Percentiles rank a stretch among this genome's conserved stretches.
Evolutionary conservation across 2,329 filamentous ascomycete genomes (phyloP).

Genomic region (Aspergillus sp.): DNA sequence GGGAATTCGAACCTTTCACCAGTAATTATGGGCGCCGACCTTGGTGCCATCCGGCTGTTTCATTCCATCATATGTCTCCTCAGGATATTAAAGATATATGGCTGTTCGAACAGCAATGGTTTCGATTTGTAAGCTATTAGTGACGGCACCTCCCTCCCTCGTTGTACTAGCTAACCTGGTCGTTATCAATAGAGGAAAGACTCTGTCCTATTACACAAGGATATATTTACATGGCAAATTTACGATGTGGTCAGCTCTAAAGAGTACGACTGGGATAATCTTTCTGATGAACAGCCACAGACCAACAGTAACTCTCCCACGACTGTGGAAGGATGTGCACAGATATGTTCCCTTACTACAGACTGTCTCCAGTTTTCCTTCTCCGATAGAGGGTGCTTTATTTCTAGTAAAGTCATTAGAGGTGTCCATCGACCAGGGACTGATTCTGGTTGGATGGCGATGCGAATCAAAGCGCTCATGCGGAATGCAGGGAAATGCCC

Average conservation of each 20-base stretch:
- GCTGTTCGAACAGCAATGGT: slow-evolving; percentile 27
- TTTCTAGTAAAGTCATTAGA: slow-evolving; percentile 23
- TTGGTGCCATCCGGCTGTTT: slow-evolving; percentile 29
- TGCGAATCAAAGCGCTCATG: slow-evolving; percentile 23
- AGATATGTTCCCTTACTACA: slow-evolving; percentile 21
- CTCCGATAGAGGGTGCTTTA: slow-evolving; percentile 14
- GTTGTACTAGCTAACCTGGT: background rate
- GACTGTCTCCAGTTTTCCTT: slow-evolving; percentile 30
- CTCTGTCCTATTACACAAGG: slow-evolving; percentile 17
- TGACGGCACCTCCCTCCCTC: background rate
- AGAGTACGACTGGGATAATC: slow-evolving; percentile 14
- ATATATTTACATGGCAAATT: slow-evolving; percentile 23
- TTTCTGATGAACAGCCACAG: slow-evolving; percentile 16
- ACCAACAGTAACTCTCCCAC: background rate
- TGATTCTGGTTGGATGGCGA: slow-evolving; percentile 27
- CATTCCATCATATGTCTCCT: slow-evolving; percentile 30
- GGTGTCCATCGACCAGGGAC: slow-evolving; percentile 14
- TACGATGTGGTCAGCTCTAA: slow-evolving; percentile 12
- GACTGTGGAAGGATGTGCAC: slow-evolving; percentile 20
- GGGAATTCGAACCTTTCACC: slow-evolving; percentile 26
- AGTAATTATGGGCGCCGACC: slow-evolving; percentile 17
- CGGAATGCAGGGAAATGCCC: slow-evolving; percentile 22
- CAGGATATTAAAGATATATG: slow-evolving; percentile 25
- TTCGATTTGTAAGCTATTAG: slow-evolving; percentile 20
- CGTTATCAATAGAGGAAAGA: background rate